Evolutionary conservation across 305 asterid genomes (phyloP), one percentile per base, ranked within the genome.

Genomic region (Fraxinus platypoda): DNA sequence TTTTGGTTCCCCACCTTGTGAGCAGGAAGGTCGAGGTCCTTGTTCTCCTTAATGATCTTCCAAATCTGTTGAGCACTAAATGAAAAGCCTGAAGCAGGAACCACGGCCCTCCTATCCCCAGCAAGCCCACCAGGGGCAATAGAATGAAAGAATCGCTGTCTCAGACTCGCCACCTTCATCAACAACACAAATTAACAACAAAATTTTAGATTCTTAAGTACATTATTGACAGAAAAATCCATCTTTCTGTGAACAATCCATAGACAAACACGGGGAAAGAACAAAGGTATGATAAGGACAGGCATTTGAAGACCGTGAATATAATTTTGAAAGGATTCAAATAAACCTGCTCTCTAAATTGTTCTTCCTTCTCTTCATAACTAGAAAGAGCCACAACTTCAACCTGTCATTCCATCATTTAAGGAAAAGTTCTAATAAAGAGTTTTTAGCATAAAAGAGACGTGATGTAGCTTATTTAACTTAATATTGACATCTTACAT

Each of bases 101-200:
- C 98, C 28, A 91, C 98, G 43, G 90, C 97, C 80, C 97, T 92
- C 89, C 98, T 92, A 85, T 95, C 98, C 79, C 98, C 98, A 57
- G 98, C 98, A 87, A 95, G 98, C 84, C 98, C 98, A 70, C 98
- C 97, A 80, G 98, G 98, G 30, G 94, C 97, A 85, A 95, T 95
- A 68, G 98, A 95, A 35, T 92, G 95, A 84, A 84, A 85, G 87
- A 95, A 95, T 31, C 97, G 88, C 74, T 93, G 92, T 85, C 98
- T 92, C 34, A 95, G 88, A 86, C 87, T 88, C 19, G 88, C 91
- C 87, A 95, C 98, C 98, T 95, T 85, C 89, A 82, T 62, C 43
- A 38, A 8, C 72, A 76, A 71, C 76, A 83, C 2, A 86, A 66
- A 82, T 37, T 70, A 52, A 52, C 23, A 5, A 81, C 68, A 81